Base-by-base conservation (phyloP, 2,329 filamentous ascomycete species). In the Penicillium sp. region DNA sequence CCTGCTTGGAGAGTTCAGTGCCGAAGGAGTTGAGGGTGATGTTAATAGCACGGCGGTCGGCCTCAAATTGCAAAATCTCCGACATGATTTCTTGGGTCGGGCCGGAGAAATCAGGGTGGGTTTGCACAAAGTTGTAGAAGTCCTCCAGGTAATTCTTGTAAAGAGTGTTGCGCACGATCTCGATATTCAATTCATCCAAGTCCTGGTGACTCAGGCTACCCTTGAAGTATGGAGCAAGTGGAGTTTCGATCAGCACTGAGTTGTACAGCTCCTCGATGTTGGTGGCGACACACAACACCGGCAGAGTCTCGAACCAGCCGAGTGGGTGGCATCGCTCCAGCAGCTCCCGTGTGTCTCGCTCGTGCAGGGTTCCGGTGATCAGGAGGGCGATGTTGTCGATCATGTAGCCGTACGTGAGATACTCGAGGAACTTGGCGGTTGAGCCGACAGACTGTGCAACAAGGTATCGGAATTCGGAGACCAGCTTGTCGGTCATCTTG, bases 71-170 rank as follows among this genome's bases (percentile, higher is more conserved):
- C 51, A 99, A 83, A 54, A 97, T 91, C 79, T 98, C 94, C 7
- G 89, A 88, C 95, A 99, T 99, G 75, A 97, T 88, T 71, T 96
- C 92, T 45, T 92, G 84, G 0, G 95, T 99, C 0, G 95, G 92
- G 39, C 92, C 91, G 39, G 85, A 84, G 79, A 98, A 90, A 43
- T 96, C 94, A 0, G 92, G 83, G 72, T 96, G 86, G 10, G 88
- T 90, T 79, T 94, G 96, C 78, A 98, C 90, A 76, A 97, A 99
- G 66, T 90, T 85, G 81, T 98, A 87, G 77, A 99, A 99, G 75
- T 98, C 95, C 76, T 99, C 95, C 7, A 99, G 86, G 75, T 99
- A 99, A 83, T 98, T 98, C 85, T 99, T 99, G 84, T 98, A 99
- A 38, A 99, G 83, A 0, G 93, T 99, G 79, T 99, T 99, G 65